These are phyloP conservation scores for Cordyceps farinosa DNA, from an alignment of 2,329 filamentous ascomycete species.

Conservation along the genomic window DNA sequence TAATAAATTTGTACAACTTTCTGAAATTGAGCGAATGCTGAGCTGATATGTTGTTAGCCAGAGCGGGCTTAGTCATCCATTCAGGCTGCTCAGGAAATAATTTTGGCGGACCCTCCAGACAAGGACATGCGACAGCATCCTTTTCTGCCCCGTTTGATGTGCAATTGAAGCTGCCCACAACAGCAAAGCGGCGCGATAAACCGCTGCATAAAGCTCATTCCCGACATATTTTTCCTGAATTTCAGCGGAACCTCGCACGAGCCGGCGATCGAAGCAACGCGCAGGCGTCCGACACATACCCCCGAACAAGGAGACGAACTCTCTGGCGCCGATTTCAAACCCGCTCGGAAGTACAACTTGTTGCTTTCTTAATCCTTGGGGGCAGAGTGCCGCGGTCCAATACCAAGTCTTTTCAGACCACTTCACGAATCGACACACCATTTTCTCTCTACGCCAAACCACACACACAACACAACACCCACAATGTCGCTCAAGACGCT, in stretches of 20 bases:
- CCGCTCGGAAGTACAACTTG: too few species aligned
- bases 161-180: not conserved
- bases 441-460: not conserved
- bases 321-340: not conserved
- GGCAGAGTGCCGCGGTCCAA: too few species aligned
- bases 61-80: constrained; percentile 4
- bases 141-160: not conserved
- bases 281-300: not conserved
- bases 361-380: too few species aligned
- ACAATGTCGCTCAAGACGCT: constrained; percentile 62
- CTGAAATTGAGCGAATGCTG: not conserved
- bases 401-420: too few species aligned
- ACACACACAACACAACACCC: constrained; percentile 10
- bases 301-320: not conserved
- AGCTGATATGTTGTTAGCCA: not conserved
- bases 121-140: constrained; percentile 11
- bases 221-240: not conserved
- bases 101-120: constrained; percentile 4
- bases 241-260: not conserved
- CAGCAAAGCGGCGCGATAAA: not conserved
- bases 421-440: not conserved
- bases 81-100: constrained; percentile 8
- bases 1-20: not conserved
- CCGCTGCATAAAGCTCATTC: not conserved
- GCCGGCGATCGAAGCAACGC: not conserved